Percentiles rank a stretch among this genome's conserved stretches.
Conservation (phyloP, 495 filamentous ascomycete genomes). For the Aspergillus mulundensis region DNA sequence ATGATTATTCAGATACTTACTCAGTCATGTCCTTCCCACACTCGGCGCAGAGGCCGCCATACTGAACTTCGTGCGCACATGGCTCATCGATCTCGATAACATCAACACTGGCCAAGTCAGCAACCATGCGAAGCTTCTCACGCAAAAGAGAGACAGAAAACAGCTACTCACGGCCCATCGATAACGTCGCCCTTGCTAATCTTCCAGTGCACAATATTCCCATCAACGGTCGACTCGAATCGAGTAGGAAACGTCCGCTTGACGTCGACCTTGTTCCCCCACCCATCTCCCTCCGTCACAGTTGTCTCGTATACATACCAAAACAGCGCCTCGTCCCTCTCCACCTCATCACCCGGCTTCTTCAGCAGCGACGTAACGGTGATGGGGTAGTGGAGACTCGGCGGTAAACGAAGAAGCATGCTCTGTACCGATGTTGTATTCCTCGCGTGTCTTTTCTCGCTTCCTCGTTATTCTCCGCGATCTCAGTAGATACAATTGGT, state of each 20-base stretch:
- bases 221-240: conserved; percentile 80
- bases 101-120: conserved; percentile 33
- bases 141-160: not conserved
- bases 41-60: conserved; percentile 78
- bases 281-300: conserved; percentile 68
- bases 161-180: conserved; percentile 37
- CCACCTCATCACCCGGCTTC: conserved; percentile 65
- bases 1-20: conserved; percentile 39
- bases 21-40: conserved; percentile 98
- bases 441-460: conserved; percentile 5
- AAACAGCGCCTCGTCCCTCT: conserved; percentile 70
- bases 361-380: conserved; percentile 86
- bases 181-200: conserved; percentile 71
- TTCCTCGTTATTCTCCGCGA: conserved; percentile 9
- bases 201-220: conserved; percentile 70
- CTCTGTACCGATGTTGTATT: conserved; percentile 15
- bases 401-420: conserved; percentile 52
- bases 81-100: conserved; percentile 83
- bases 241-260: conserved; percentile 66
- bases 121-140: not conserved
- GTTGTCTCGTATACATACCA: conserved; percentile 77
- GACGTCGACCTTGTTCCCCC: conserved; percentile 62
- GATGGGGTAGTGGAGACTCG: conserved; percentile 82
- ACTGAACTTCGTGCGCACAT: conserved; percentile 88
- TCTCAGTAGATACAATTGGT: not conserved